Conservation (phyloP, 1,139 yeast genomes). For the Maudiozyma humilis region DNA sequence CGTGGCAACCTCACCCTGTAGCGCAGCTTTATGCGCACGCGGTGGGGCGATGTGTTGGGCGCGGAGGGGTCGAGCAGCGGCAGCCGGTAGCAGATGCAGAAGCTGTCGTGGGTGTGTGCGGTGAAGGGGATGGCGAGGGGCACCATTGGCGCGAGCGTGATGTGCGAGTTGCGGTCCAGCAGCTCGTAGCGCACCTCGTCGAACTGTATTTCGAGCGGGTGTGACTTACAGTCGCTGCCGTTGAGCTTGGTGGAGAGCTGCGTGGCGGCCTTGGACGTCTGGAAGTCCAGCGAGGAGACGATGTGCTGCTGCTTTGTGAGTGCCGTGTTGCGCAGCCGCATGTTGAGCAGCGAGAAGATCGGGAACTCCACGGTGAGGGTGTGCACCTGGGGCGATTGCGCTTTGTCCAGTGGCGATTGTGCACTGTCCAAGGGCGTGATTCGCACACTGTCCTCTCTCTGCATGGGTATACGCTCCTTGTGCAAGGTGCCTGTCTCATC, state of each 20-base stretch:
- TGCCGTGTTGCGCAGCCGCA: slow-evolving; percentile 27
- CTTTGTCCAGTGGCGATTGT: background rate
- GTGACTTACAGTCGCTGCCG: background rate
- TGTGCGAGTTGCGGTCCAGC: slow-evolving; percentile 17
- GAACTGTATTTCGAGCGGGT: slow-evolving; percentile 12
- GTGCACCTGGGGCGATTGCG: background rate
- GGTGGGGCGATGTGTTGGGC: slow-evolving; percentile 14
- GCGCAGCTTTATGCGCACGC: slow-evolving; percentile 22
- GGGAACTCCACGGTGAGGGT: slow-evolving; percentile 19
- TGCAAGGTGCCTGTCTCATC: background rate
- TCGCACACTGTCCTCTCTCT: background rate
- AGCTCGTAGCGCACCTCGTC: slow-evolving; percentile 18
- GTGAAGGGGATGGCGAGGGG: slow-evolving; percentile 19
- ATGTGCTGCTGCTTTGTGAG: slow-evolving; percentile 18
- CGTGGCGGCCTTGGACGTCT: slow-evolving; percentile 24
- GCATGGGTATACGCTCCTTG: background rate
- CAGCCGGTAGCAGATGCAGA: slow-evolving; percentile 23
- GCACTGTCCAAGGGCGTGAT: background rate
- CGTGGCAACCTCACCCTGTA: slow-evolving; percentile 11
- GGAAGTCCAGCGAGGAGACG: slow-evolving; percentile 29
- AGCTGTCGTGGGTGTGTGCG: slow-evolving; percentile 23
- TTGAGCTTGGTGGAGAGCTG: slow-evolving; percentile 15
- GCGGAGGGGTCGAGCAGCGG: slow-evolving; percentile 14
- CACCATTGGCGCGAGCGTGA: slow-evolving; percentile 20
- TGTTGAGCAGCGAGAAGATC: slow-evolving; percentile 28